A percentile compares a stretch with the other conserved stretches of the same genome.
Conservation (phyloP, 805 yeast species). For the Hanseniaspora nectarophila region DNA sequence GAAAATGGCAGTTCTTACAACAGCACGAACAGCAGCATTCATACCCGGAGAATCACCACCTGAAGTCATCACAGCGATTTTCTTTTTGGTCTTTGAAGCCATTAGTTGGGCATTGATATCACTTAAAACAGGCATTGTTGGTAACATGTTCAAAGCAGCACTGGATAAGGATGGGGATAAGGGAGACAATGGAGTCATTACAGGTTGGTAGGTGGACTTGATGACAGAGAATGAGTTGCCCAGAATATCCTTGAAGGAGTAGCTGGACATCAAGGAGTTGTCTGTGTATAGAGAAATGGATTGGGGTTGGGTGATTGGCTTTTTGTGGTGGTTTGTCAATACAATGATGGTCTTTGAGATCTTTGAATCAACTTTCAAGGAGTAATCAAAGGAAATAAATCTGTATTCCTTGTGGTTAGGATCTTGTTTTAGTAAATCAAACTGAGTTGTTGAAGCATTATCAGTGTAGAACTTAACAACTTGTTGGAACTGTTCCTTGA, state of each 20-base stretch:
- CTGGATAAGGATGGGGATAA: conserved; percentile 3
- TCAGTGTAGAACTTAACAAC: conserved; percentile 2
- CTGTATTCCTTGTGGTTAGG: conserved; percentile 9
- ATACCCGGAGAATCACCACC: conserved; percentile 99
- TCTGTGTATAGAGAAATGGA: conserved; percentile 1
- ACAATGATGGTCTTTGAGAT: conserved; percentile 1
- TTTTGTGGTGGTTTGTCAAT: conserved; percentile 8
- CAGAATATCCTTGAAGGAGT: conserved; percentile 3
- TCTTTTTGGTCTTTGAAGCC: conserved; percentile 22
- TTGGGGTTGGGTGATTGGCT: not conserved
- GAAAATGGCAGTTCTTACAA: conserved; percentile 81
- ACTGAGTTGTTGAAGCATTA: not conserved
- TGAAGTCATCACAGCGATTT: conserved; percentile 91
- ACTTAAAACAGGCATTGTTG: not conserved
- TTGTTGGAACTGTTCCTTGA: not conserved
- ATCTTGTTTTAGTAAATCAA: conserved; percentile 13
- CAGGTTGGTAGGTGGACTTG: not conserved
- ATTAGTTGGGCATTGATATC: not conserved
- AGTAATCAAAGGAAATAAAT: conserved; percentile 12
- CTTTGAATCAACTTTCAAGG: not conserved
- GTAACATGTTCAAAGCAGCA: not conserved
- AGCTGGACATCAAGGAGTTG: not conserved
- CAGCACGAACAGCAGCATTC: conserved; percentile 93
- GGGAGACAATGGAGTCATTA: not conserved
- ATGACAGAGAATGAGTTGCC: conserved; percentile 4